Evolutionary conservation across 352 stramenopile species (phyloP), one percentile per base, ranked within the genome.

Genomic region (Pythium scleroteichum): DNA sequence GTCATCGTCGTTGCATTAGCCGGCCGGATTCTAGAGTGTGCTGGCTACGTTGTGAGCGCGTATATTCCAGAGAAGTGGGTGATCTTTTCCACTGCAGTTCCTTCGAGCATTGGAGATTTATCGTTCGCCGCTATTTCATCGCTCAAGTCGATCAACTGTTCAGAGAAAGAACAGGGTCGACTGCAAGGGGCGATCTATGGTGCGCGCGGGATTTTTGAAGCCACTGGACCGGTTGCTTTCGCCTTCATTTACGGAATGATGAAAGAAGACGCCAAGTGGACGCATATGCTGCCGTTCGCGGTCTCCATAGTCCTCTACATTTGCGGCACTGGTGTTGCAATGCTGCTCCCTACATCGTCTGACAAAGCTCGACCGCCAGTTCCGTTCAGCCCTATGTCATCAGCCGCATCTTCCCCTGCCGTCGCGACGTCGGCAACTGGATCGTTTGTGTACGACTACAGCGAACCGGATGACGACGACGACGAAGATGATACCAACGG

Each of bases 181-280:
- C 64, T 93, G 0, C 83, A 93, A 57, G 81, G 83, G 2, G 79
- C 79, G 19, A 87, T 93, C 55, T 90, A 90, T 49, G 78, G 73
- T 19, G 79, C 71, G 12, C 74, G 83, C 3, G 83, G 73, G 2
- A 67, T 90, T 33, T 88, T 89, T 46, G 77, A 87, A 66, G 81
- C 84, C 2, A 58, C 66, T 0, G 84, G 78, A 2, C 81, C 84
- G 0, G 53, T 93, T 1, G 59, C 78, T 0, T 93, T 82, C 53
- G 74, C 78, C 4, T 72, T 56, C 20, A 56, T 93, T 39, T 93
- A 91, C 54, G 67, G 64, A 24, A 47, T 50, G 22, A 90, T 90
- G 71, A 78, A 69, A 19, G 55, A 69, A 4, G 40, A 82, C 22
- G 72, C 64, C 6, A 51, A 73, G 19, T 75, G 74, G 61, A 81